Evolutionary conservation across 2,329 filamentous ascomycete genomes (phyloP).

Genomic region (Trichoderma atroviride): DNA sequence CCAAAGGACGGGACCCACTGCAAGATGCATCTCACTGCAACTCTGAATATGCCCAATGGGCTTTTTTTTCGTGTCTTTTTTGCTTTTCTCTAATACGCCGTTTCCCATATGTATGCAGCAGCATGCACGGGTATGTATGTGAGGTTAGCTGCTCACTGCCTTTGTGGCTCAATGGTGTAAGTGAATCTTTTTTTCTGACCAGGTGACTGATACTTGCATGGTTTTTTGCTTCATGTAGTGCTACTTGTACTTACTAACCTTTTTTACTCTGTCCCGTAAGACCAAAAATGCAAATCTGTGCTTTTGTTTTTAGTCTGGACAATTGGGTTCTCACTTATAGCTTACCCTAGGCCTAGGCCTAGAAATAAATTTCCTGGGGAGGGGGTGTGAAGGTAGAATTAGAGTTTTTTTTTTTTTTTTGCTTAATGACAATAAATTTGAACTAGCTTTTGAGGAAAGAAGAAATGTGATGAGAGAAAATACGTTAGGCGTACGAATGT

Average conservation of each 20-base stretch:
- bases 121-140: conserved; percentile 2
- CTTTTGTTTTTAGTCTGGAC: neutral
- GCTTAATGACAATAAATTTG: neutral
- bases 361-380: neutral
- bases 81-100: neutral
- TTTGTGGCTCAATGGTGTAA: neutral
- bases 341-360: neutral
- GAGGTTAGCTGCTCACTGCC: neutral
- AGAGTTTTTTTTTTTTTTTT: neutral
- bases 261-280: neutral
- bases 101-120: neutral
- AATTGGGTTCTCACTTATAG: neutral
- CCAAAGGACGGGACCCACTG: conserved; percentile 2
- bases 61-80: neutral
- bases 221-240: neutral
- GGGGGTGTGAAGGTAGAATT: neutral
- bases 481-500: neutral
- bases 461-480: too few relatives aligned
- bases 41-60: neutral
- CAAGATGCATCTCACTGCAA: neutral
- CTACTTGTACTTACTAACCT: neutral
- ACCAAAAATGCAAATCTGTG: neutral
- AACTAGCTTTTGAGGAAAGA: neutral
- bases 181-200: neutral
- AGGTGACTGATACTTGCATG: conserved; percentile 4